These are phyloP conservation scores for Umbilicus rupestris DNA, from an alignment of 164 flowering plant species.

Conservation along the genomic window DNA sequence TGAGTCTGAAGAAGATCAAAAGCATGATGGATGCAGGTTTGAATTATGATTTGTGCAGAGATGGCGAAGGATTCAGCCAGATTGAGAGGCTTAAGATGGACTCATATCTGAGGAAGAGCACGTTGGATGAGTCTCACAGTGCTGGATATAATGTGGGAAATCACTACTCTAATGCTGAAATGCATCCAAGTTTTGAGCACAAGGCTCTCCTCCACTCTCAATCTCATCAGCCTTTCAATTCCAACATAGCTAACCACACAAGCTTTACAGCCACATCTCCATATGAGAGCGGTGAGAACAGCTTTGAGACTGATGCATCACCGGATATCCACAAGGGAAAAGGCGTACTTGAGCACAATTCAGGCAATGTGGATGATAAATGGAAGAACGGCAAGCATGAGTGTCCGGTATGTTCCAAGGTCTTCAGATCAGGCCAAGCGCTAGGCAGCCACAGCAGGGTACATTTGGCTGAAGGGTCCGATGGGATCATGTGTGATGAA, in stretches of 20 bases:
- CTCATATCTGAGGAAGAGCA: too few relatives aligned
- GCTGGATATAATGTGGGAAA: conserved; percentile 18
- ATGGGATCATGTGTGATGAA: conserved; percentile 14
- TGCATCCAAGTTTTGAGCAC: too few relatives aligned
- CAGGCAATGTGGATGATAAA: conserved; percentile 6
- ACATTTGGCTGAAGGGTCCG: conserved; percentile 34
- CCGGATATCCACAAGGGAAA: neutral
- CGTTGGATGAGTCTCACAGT: neutral
- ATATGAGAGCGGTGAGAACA: neutral
- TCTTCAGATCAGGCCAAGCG: too few relatives aligned
- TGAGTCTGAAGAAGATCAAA: conserved; percentile 11
- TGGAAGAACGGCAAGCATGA: conserved; percentile 40
- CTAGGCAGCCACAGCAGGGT: conserved; percentile 81
- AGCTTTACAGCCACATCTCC: neutral
- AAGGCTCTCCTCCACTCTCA: too few relatives aligned
- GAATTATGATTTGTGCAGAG: conserved; percentile 17
- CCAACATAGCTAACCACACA: neutral
- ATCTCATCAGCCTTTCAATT: neutral
- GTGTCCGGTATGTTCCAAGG: conserved; percentile 53
- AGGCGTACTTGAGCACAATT: neutral
- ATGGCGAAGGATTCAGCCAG: too few relatives aligned
- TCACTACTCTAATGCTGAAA: neutral
- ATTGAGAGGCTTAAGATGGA: too few relatives aligned
- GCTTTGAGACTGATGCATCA: neutral
- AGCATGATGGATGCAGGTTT: neutral